These are phyloP conservation scores for Colletotrichum coccodes DNA, from an alignment of 2,329 filamentous ascomycete species.

Conservation along the genomic window DNA sequence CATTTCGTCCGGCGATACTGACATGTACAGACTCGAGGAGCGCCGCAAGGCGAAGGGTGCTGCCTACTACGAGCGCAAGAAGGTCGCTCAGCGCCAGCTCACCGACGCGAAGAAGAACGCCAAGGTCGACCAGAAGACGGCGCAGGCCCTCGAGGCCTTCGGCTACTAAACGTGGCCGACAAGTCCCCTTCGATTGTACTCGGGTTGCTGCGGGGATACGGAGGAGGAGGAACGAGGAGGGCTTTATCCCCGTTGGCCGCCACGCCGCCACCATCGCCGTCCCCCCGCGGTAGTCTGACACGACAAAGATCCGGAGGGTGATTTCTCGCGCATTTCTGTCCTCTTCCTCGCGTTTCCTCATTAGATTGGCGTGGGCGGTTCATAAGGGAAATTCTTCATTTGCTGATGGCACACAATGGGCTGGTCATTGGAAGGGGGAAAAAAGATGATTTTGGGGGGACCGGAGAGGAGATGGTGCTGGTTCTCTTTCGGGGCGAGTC, in stretches of 20 bases:
- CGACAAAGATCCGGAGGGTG: conserved; percentile 25
- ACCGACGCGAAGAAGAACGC: conserved; percentile 93
- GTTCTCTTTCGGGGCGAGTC: conserved; percentile 2
- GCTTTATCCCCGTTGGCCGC: conserved; percentile 31
- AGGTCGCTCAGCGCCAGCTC: conserved; percentile 90
- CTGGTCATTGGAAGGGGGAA: conserved; percentile 39
- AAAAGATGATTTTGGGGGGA: conserved; percentile 32
- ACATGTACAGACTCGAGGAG: conserved; percentile 85
- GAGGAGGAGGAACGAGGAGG: conserved; percentile 13
- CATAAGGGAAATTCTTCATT: conserved; percentile 61
- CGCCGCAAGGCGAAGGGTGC: conserved; percentile 99
- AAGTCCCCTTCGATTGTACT: conserved; percentile 21
- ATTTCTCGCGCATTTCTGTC: conserved; percentile 43
- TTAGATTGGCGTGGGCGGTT: conserved; percentile 65
- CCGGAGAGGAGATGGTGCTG: not conserved
- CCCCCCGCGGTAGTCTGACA: conserved; percentile 2
- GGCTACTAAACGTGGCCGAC: conserved; percentile 77
- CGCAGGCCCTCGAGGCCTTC: conserved; percentile 86
- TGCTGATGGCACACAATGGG: conserved; percentile 54
- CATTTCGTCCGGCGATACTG: too few species aligned
- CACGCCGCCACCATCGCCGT: conserved; percentile 17
- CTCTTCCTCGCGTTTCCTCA: conserved; percentile 61
- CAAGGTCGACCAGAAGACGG: conserved; percentile 85
- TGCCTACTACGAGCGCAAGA: conserved; percentile 99
- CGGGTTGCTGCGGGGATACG: not conserved